Evolutionary conservation across 306 rosid species (phyloP).

Genomic region (Lablab purpureus): DNA sequence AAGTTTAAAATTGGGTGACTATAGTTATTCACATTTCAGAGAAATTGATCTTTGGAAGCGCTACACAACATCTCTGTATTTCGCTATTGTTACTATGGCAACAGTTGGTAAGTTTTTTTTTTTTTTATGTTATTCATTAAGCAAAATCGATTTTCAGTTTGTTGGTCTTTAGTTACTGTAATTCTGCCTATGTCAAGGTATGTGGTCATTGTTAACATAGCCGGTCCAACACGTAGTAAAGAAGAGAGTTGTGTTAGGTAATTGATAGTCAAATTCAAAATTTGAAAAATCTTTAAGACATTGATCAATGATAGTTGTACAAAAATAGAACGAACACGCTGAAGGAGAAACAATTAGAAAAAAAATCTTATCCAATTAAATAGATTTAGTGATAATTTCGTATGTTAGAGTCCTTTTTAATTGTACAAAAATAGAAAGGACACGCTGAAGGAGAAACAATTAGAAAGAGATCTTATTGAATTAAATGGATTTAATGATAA

Average conservation of each 20-base stretch:
- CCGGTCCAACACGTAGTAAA: not conserved
- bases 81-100: conserved; percentile 97
- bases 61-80: conserved; percentile 85
- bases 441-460: not conserved
- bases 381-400: not conserved
- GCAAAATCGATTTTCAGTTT: conserved; percentile 14
- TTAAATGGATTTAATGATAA: conserved; percentile 14
- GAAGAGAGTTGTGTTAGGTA: not conserved
- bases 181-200: conserved; percentile 5
- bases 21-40: conserved; percentile 78
- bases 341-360: not conserved
- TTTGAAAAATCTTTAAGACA: not conserved
- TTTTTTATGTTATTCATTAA: not conserved
- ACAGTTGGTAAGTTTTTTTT: conserved; percentile 75
- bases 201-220: conserved; percentile 12
- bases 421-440: not conserved
- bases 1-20: conserved; percentile 84
- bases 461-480: not conserved
- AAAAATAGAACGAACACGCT: not conserved
- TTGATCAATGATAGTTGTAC: not conserved
- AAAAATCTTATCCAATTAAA: not conserved
- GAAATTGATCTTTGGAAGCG: conserved; percentile 93
- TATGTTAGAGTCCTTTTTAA: not conserved
- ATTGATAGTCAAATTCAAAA: not conserved
- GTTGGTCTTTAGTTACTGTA: not conserved